A percentile compares a stretch with the other conserved stretches of the same genome.
Evolutionary conservation across 768 basidiomycete species (phyloP).

Genomic region (Phaeolepiota aurea): DNA sequence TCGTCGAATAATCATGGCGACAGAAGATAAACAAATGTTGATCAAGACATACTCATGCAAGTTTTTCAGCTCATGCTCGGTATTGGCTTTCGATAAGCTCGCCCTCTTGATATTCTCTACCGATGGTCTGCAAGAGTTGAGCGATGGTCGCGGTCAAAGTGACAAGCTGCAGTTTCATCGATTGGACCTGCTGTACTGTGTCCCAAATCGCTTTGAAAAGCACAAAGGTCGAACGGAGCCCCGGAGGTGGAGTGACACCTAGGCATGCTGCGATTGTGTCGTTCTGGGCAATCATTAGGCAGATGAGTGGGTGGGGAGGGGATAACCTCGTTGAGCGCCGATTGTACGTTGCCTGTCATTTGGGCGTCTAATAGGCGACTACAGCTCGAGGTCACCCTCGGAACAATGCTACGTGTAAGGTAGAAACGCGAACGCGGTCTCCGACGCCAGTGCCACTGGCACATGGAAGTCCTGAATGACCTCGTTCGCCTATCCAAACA

Average conservation of each 20-base stretch:
- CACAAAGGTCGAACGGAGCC: background rate
- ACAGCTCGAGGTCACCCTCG: too few species aligned
- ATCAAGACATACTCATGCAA: background rate
- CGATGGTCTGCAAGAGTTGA: background rate
- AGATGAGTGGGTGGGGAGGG: too few species aligned
- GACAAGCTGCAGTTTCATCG: background rate
- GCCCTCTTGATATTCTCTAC: background rate
- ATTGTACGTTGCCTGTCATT: too few species aligned
- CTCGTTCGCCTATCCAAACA: too few species aligned
- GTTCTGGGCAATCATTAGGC: background rate
- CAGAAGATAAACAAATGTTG: background rate
- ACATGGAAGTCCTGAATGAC: too few species aligned
- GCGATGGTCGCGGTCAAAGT: background rate
- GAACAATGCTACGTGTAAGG: too few species aligned
- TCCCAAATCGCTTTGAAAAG: background rate
- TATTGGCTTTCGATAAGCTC: background rate
- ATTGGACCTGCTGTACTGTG: background rate
- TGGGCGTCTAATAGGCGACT: too few species aligned
- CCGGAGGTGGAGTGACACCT: background rate
- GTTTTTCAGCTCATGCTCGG: background rate
- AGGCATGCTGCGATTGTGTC: background rate
- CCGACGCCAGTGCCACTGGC: too few species aligned
- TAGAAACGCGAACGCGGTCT: too few species aligned
- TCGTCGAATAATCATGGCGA: background rate
- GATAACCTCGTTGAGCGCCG: too few species aligned